These are phyloP conservation scores for Mycena polygramma DNA, from an alignment of 768 basidiomycete genomes.

Conservation along the genomic window DNA sequence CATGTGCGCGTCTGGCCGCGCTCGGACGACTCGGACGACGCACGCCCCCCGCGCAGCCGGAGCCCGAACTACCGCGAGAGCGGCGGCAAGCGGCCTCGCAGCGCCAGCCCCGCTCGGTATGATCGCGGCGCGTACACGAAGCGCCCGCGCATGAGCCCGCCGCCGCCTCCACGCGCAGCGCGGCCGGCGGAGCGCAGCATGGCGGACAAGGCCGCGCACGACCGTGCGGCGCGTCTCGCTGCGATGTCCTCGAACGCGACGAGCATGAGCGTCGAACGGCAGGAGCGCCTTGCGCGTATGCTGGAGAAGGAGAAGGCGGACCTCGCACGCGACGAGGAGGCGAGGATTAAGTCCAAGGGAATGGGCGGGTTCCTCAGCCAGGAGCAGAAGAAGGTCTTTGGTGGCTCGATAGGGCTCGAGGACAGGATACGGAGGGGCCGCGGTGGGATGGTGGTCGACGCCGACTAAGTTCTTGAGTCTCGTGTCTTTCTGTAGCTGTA, in stretches of 20 bases:
- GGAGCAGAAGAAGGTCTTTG: slow-evolving; percentile 89
- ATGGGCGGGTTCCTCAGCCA: slow-evolving; percentile 85
- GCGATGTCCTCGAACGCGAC: slow-evolving; percentile 87
- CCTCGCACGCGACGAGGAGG: slow-evolving; percentile 76
- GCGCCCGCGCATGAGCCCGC: slow-evolving; percentile 63
- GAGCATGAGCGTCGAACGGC: slow-evolving; percentile 75
- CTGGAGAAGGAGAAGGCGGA: slow-evolving; percentile 86
- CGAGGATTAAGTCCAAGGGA: slow-evolving; percentile 78
- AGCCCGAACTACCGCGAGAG: slow-evolving; percentile 39
- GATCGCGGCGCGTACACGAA: slow-evolving; percentile 54
- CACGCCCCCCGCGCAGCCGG: slow-evolving; percentile 19
- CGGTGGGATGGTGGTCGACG: slow-evolving; percentile 77
- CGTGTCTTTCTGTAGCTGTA: not conserved
- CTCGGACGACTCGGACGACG: slow-evolving; percentile 67
- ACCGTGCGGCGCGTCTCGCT: slow-evolving; percentile 88
- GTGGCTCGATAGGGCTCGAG: slow-evolving; percentile 82
- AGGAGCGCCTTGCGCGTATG: slow-evolving; percentile 75
- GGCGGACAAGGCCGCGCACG: slow-evolving; percentile 51
- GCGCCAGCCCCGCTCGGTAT: slow-evolving; percentile 48
- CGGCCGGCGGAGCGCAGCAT: slow-evolving; percentile 41
- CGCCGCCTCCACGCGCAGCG: slow-evolving; percentile 47
- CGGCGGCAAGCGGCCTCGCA: slow-evolving; percentile 56
- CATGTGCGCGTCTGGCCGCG: slow-evolving; percentile 58
- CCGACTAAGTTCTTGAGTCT: slow-evolving; percentile 56
- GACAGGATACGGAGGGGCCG: slow-evolving; percentile 82